These are phyloP conservation scores for Pistacia vera DNA, from an alignment of 345 rosid species.

Conservation along the genomic window DNA sequence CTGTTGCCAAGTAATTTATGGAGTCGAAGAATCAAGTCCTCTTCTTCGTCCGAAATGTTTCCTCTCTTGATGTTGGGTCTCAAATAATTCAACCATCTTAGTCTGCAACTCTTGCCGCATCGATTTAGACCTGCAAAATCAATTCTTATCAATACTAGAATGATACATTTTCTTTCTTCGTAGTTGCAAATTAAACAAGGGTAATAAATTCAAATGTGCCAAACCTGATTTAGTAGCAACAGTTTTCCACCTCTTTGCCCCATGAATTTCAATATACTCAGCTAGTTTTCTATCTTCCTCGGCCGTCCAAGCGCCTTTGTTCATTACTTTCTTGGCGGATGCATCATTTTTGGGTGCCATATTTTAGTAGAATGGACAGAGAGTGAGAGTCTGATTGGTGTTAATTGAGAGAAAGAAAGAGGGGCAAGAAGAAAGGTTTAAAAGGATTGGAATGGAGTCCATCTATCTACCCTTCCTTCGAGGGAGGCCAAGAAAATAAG, in stretches of 20 bases:
- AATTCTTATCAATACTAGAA: background rate
- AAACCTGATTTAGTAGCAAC: constrained; percentile 58
- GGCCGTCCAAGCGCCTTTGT: constrained; percentile 63
- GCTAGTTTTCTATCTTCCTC: constrained; percentile 63
- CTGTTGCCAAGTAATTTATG: constrained; percentile 67
- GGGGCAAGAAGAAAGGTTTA: background rate
- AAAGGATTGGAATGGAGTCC: constrained; percentile 16
- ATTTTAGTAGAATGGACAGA: background rate
- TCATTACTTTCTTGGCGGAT: constrained; percentile 34
- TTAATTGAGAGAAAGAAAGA: background rate
- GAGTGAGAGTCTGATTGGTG: background rate
- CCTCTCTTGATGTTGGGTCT: constrained; percentile 70
- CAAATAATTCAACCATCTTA: constrained; percentile 68
- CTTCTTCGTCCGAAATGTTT: constrained; percentile 61
- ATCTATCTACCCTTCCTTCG: constrained; percentile 48
- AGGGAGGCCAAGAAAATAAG: background rate
- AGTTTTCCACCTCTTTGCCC: constrained; percentile 62
- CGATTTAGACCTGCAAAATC: constrained; percentile 48
- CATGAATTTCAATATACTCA: constrained; percentile 49
- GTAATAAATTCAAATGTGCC: background rate
- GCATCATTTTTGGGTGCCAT: constrained; percentile 47
- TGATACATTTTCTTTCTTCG: background rate
- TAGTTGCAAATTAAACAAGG: background rate
- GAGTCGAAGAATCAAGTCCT: constrained; percentile 58
- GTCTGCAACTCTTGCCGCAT: constrained; percentile 65